Evolutionary conservation across 768 basidiomycete genomes (phyloP).

Genomic region (Naematelia encephala): DNA sequence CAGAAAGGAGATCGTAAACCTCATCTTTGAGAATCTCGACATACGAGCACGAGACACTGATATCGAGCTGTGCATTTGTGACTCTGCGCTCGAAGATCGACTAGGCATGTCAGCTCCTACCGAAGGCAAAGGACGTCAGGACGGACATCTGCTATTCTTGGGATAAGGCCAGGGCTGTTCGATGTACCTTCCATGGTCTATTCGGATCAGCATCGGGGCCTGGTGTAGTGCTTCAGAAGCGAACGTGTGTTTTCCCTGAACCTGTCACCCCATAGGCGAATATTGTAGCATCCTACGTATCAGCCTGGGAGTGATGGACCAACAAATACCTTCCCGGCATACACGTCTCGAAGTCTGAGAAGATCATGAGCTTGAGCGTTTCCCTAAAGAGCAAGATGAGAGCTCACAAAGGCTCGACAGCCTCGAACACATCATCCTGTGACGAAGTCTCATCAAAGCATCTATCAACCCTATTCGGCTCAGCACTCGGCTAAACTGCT

Average conservation of each 20-base stretch:
- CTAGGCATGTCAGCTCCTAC: no score
- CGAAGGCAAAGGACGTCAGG: no score
- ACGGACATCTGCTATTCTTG: slow-evolving; percentile 64
- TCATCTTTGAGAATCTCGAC: slow-evolving; percentile 85
- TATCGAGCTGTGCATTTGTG: slow-evolving; percentile 52
- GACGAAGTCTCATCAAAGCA: slow-evolving; percentile 69
- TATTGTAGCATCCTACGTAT: slow-evolving; percentile 69
- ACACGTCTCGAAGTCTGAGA: no score
- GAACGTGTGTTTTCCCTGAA: slow-evolving; percentile 68
- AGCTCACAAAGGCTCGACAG: slow-evolving; percentile 64
- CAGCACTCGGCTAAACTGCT: no score
- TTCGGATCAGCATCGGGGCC: neutral
- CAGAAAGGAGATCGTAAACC: slow-evolving; percentile 73
- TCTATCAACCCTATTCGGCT: slow-evolving; percentile 64
- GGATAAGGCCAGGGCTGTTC: slow-evolving; percentile 76
- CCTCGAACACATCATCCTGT: slow-evolving; percentile 73
- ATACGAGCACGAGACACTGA: slow-evolving; percentile 56
- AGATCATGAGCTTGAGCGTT: no score
- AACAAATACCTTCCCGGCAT: no score
- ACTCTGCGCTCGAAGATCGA: slow-evolving; percentile 13
- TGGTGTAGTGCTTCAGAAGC: neutral
- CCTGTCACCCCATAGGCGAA: slow-evolving; percentile 90
- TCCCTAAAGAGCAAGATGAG: no score
- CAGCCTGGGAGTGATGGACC: slow-evolving; percentile 6
- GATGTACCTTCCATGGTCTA: slow-evolving; percentile 85